Base-by-base conservation (phyloP, 345 rosid species). In the Lepidium didymum region DNA sequence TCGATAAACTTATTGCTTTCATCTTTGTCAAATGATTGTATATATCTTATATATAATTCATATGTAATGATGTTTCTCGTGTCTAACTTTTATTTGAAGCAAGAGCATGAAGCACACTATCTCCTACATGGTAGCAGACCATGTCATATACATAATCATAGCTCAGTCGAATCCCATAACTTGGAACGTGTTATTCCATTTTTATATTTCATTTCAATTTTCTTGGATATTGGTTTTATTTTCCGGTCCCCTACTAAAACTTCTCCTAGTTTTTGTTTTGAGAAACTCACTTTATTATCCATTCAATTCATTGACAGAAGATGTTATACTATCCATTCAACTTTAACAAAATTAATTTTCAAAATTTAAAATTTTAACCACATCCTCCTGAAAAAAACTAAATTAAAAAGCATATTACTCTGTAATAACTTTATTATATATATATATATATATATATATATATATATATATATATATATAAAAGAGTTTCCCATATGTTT, bases 101-200 rank as follows among this genome's bases (percentile, higher is more conserved):
- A 50, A 58, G 43, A 50, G 18, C 29, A 3, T 50, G 60, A 38
- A 41, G 51, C 67, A 61, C 62, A 61, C 55, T 41, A 7, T 69
- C 53, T 44, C 75, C 68, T 51, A 60, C 68, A 51, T 61, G 54
- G 67, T 51, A 41, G 8, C 43, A 40, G 47, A 23, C 50, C 49
- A 47, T 55, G 65, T 1, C 50, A 69, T 68, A 40, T 41, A 68
- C 58, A 40, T 41, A 31, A 49, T 50, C 34, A 54, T 33, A 55
- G 52, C 42, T 56, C 31, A 36, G 61, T 56, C 44, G 44, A 43
- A 37, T 67, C 53, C 27, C 35, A 31, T 4, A 38, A 7, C 51
- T 29, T 58, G 31, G 47, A 38, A 37, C 52, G 38, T 59, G 14
- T 59, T 31, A 50, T 60, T 67, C 43, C 18, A 62, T 16, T 37